Conservation (phyloP, 768 basidiomycete species). For the Leucocoprinus sp. region DNA sequence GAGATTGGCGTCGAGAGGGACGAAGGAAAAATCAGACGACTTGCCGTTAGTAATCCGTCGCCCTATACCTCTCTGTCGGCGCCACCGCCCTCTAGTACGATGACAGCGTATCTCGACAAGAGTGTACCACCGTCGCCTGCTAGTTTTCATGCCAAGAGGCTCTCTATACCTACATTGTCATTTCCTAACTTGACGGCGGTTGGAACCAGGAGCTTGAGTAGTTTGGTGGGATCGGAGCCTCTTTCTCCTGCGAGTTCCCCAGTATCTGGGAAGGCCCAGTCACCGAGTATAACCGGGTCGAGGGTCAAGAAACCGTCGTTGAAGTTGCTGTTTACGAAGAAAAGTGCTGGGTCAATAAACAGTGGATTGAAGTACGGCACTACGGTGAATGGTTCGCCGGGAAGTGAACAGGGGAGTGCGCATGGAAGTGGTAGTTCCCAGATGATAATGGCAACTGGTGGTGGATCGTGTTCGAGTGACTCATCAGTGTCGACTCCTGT, state of each 20-base stretch:
- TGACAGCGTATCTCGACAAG: constrained; percentile 12
- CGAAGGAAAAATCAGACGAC: constrained; percentile 22
- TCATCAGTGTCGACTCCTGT: constrained; percentile 42
- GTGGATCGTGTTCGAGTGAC: constrained; percentile 32
- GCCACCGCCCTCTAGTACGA: constrained; percentile 17
- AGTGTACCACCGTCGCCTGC: background rate
- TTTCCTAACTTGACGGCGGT: constrained; percentile 25
- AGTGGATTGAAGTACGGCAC: background rate
- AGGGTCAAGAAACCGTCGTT: constrained; percentile 61
- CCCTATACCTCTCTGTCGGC: constrained; percentile 38
- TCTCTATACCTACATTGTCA: constrained; percentile 33
- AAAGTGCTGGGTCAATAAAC: constrained; percentile 31
- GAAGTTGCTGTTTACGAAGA: constrained; percentile 50
- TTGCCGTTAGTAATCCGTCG: constrained; percentile 26
- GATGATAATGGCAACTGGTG: constrained; percentile 16
- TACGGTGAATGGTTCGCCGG: background rate
- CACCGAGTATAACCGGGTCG: constrained; percentile 25
- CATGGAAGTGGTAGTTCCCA: constrained; percentile 1
- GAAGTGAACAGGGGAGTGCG: background rate
- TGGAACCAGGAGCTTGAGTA: constrained; percentile 9
- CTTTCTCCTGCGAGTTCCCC: constrained; percentile 14
- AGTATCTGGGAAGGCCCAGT: constrained; percentile 11
- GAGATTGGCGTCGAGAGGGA: constrained; percentile 8
- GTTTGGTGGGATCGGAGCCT: constrained; percentile 3
- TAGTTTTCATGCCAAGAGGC: constrained; percentile 21